Percentiles rank a stretch among this genome's conserved stretches.
Evolutionary conservation across 1,139 yeast species (phyloP).

Genomic region (Blastobotrys elegans): DNA sequence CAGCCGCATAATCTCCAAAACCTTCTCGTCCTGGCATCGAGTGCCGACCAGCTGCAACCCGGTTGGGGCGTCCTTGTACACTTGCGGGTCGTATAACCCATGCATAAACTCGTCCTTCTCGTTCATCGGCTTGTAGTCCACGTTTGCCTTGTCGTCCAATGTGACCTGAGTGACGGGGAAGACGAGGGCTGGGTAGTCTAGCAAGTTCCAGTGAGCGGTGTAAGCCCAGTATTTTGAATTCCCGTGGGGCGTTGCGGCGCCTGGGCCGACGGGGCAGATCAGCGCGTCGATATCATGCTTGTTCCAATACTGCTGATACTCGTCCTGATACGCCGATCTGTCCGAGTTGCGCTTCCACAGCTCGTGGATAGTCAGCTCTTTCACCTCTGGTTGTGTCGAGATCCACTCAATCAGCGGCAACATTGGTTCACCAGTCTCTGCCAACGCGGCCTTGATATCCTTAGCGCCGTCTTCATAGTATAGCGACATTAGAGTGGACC

Average conservation of each 20-base stretch:
- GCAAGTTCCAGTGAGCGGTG: conserved; percentile 51
- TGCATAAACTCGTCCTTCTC: conserved; percentile 29
- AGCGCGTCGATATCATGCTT: conserved; percentile 60
- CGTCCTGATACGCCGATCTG: conserved; percentile 33
- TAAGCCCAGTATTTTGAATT: conserved; percentile 65
- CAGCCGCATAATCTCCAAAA: conserved; percentile 10
- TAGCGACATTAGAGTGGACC: conserved; percentile 38
- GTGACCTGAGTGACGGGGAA: conserved; percentile 49
- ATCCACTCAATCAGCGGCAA: conserved; percentile 28
- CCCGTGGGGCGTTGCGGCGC: conserved; percentile 67
- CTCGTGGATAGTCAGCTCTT: conserved; percentile 27
- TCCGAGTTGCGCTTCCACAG: conserved; percentile 36
- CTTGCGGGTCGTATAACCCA: conserved; percentile 36
- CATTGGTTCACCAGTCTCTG: conserved; percentile 45
- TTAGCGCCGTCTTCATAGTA: conserved; percentile 48
- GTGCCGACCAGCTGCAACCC: conserved; percentile 41
- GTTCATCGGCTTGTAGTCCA: conserved; percentile 31
- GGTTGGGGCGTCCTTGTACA: conserved; percentile 41
- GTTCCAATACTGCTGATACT: conserved; percentile 38
- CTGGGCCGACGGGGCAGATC: conserved; percentile 62
- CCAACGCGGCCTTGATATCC: conserved; percentile 33
- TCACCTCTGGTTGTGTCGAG: conserved; percentile 20
- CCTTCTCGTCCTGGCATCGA: conserved; percentile 40
- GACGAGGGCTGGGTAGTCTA: conserved; percentile 49
- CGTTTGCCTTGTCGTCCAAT: conserved; percentile 31